Base-by-base conservation (phyloP, 140 eudicot species). In the Flaveria floridana region DNA sequence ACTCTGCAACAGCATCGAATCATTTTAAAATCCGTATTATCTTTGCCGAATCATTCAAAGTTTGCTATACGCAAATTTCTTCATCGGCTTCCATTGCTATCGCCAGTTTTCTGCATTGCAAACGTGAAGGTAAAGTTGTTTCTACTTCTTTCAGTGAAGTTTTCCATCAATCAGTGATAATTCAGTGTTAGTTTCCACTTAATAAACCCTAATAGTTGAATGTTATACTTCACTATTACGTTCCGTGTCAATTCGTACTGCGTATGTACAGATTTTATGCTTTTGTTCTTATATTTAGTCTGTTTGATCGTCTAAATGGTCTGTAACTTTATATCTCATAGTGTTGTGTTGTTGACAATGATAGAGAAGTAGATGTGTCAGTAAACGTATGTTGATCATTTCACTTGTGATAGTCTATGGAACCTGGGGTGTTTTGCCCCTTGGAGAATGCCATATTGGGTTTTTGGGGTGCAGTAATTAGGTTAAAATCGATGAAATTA, bases 61-160 rank as follows among this genome's bases (percentile, higher is more conserved):
- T 37, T 30, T 30, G 20, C 0, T 58, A 5, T 12, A 48, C 71
- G 7, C 66, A 13, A 47, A 59, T 47, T 55, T 61, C 72, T 78
- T 55, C 8, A 47, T 20, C 44, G 0, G 1, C 47, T 16, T 11
- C 70, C 18, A 41, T 16, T 16, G 30, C 21, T 70, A 44, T 14
- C 65, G 2, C 76, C 71, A 47, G 28, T 47, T 70, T 71, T 46
- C 37, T 37, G 47, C 77, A 78, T 48, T 70, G 77, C 63, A 23
- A 68, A 5, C 46, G 76, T 57, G 41, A 68, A 68, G 81, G 77
- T 70, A 70, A 30, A 78, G 56, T 59, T 70, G 47, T 77, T 6
- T 61, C 26, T 18, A 13, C 48, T 18, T 26, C 53, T 48, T 67
- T 61, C 16, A 61, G 28, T 7, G 20, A 30, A 65, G 13, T 0